Conservation (phyloP, 495 filamentous ascomycete genomes). For the Cryomyces antarcticus region DNA sequence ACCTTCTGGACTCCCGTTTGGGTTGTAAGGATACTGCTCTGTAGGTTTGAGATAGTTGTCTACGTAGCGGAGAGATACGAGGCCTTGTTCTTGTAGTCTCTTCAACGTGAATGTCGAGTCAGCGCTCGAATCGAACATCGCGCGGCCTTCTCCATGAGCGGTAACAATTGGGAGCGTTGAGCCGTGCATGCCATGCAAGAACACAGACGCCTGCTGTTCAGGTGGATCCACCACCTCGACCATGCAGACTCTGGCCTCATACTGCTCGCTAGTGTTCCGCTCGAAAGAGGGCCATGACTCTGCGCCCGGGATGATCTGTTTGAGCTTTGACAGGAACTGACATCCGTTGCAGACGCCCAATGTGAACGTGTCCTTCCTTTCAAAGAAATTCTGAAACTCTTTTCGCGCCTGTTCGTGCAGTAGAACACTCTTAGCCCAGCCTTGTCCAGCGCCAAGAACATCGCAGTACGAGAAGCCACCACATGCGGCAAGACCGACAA, state of each 20-base stretch:
- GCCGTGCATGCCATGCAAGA: conserved; percentile 79
- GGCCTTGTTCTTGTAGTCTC: conserved; percentile 35
- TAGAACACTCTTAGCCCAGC: conserved; percentile 91
- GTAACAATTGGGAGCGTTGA: conserved; percentile 70
- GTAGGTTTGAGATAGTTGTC: conserved; percentile 60
- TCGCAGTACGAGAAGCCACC: conserved; percentile 97
- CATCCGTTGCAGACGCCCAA: conserved; percentile 96
- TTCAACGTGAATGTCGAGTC: conserved; percentile 23
- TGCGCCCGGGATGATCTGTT: conserved; percentile 70
- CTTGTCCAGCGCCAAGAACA: conserved; percentile 80
- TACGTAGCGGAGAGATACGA: conserved; percentile 61
- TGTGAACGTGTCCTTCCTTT: conserved; percentile 72
- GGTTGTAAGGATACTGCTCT: conserved; percentile 75
- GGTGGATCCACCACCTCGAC: conserved; percentile 52
- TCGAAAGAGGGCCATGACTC: conserved; percentile 75
- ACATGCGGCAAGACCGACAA: conserved; percentile 77
- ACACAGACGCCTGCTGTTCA: conserved; percentile 43
- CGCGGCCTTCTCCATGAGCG: conserved; percentile 83
- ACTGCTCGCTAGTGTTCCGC: conserved; percentile 71
- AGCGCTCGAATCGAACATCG: conserved; percentile 38
- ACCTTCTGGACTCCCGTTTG: conserved; percentile 76
- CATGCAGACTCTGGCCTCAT: conserved; percentile 81
- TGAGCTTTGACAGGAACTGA: conserved; percentile 76
- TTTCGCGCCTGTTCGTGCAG: conserved; percentile 55
- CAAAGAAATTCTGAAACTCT: conserved; percentile 74